phyloP scores from a whole-genome alignment of 345 rosid genomes.

The Eucalyptus pauciflora region DNA sequence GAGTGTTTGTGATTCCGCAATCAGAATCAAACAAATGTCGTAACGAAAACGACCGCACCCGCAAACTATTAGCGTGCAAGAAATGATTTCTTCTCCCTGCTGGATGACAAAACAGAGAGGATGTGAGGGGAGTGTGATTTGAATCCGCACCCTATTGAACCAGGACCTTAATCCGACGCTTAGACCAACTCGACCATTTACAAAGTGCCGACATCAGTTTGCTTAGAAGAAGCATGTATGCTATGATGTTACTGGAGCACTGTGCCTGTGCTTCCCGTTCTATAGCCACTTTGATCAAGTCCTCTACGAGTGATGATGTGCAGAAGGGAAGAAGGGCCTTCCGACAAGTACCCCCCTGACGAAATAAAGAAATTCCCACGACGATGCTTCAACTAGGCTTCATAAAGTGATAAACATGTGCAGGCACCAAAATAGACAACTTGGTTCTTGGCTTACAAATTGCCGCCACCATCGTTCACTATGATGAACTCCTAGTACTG shows the following conservation, averaged over 20 bases:
- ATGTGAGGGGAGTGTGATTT: not conserved
- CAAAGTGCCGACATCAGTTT: not conserved
- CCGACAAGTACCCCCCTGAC: conserved; percentile 1
- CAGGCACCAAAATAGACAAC: not conserved
- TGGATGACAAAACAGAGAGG: not conserved
- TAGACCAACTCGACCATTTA: not conserved
- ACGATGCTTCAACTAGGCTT: not conserved
- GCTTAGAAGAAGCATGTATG: not conserved
- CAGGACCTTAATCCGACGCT: not conserved
- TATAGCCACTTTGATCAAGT: conserved; percentile 80
- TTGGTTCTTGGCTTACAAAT: not conserved
- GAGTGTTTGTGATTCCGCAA: not conserved
- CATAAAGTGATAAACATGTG: not conserved
- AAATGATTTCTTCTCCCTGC: not conserved
- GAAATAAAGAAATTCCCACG: not conserved
- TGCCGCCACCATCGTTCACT: not conserved
- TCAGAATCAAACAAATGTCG: not conserved
- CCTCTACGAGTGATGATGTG: conserved; percentile 72
- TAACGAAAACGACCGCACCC: not conserved
- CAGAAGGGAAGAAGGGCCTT: conserved; percentile 97
- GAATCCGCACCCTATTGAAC: not conserved
- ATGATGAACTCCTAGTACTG: not conserved
- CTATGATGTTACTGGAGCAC: conserved; percentile 46
- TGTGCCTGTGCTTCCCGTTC: conserved; percentile 80
- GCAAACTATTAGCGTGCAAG: not conserved